Conservation (phyloP, 345 rosid genomes). For the Psidium guajava region DNA sequence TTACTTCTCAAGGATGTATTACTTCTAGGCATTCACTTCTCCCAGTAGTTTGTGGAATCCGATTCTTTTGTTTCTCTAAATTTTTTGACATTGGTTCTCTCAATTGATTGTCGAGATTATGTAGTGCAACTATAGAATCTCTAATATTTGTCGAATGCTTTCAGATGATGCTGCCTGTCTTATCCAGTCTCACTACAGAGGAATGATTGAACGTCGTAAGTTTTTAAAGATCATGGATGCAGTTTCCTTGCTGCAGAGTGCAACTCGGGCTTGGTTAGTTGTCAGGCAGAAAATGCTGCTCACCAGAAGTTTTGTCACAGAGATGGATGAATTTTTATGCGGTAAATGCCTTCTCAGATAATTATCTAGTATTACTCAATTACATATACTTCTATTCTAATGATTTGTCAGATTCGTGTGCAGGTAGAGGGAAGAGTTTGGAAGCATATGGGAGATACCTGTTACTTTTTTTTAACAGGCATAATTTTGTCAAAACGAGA, state of each 20-base stretch:
- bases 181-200: constrained; percentile 57
- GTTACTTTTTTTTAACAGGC: constrained; percentile 38
- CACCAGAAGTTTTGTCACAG: constrained; percentile 3
- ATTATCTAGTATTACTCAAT: neutral
- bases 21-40: neutral
- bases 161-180: constrained; percentile 50
- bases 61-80: neutral
- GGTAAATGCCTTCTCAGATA: constrained; percentile 15
- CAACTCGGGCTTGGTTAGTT: constrained; percentile 41
- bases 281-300: constrained; percentile 24
- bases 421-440: constrained; percentile 21
- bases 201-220: constrained; percentile 21
- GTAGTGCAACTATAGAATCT: neutral
- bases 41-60: neutral
- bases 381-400: neutral
- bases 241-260: constrained; percentile 38
- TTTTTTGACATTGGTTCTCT: neutral
- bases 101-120: neutral
- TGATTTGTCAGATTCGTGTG: constrained; percentile 5
- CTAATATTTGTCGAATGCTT: neutral
- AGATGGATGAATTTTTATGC: constrained; percentile 10
- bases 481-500: constrained; percentile 30
- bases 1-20: neutral
- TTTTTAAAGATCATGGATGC: constrained; percentile 39
- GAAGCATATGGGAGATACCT: constrained; percentile 19